Evolutionary conservation across 345 rosid genomes (phyloP).

Genomic region (Aurinia saxatilis): DNA sequence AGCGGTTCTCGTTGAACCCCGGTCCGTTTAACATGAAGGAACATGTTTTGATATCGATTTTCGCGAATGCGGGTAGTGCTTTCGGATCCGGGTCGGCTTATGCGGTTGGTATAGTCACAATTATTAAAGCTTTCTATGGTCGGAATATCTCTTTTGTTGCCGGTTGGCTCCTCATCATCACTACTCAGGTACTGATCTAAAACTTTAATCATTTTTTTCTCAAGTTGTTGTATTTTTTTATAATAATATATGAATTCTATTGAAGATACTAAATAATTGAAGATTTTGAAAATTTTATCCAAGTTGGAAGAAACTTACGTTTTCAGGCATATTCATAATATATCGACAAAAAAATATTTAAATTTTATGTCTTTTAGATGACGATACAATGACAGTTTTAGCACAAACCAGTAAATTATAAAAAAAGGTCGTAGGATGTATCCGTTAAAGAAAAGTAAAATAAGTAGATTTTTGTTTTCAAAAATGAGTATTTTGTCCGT

Average conservation of each 20-base stretch:
- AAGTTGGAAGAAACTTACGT: background rate
- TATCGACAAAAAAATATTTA: background rate
- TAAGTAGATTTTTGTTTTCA: too few species aligned
- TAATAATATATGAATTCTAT: background rate
- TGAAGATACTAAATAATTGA: background rate
- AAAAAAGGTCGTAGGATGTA: too few species aligned
- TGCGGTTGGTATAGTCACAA: slow-evolving; percentile 62
- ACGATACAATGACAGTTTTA: too few species aligned
- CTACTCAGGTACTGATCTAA: slow-evolving; percentile 63
- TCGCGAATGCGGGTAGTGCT: slow-evolving; percentile 84
- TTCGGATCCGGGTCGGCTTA: slow-evolving; percentile 68
- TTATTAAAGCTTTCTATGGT: slow-evolving; percentile 63
- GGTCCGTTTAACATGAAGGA: slow-evolving; percentile 87
- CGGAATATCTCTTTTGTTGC: slow-evolving; percentile 63
- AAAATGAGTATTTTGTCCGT: background rate
- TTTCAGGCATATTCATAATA: background rate
- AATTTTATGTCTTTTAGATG: background rate
- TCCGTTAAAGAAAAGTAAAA: too few species aligned
- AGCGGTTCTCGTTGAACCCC: slow-evolving; percentile 59
- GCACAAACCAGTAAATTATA: too few species aligned
- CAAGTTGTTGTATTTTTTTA: background rate
- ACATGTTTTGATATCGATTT: slow-evolving; percentile 70
- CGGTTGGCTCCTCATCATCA: slow-evolving; percentile 76
- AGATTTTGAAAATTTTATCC: too few species aligned
- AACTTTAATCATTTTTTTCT: background rate